Evolutionary conservation across 148 eudicot species (phyloP).

Genomic region (Chenopodium quinoa): DNA sequence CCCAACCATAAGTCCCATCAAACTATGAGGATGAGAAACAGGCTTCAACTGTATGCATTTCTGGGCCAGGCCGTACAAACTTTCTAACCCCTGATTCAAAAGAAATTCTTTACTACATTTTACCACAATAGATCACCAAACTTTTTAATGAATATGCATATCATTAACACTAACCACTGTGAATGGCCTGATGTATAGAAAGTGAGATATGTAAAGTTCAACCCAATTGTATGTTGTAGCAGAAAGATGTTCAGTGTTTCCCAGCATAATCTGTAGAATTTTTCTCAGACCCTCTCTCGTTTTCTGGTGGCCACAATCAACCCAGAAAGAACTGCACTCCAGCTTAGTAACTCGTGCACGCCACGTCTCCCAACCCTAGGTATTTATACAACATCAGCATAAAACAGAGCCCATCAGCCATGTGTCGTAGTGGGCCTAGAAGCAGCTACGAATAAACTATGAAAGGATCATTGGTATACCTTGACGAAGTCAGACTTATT

Average conservation of each 20-base stretch:
- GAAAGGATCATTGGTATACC: slow-evolving; percentile 34
- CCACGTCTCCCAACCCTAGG: slow-evolving; percentile 97
- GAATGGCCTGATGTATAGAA: slow-evolving; percentile 85
- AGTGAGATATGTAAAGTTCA: slow-evolving; percentile 75
- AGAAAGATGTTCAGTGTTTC: slow-evolving; percentile 62
- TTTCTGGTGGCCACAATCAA: slow-evolving; percentile 74
- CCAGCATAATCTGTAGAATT: slow-evolving; percentile 83
- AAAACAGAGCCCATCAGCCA: background rate
- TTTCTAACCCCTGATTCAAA: slow-evolving; percentile 78
- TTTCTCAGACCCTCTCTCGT: slow-evolving; percentile 75
- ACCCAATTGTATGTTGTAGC: slow-evolving; percentile 76
- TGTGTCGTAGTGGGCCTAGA: background rate
- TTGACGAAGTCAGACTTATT: slow-evolving; percentile 79
- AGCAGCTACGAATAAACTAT: background rate
- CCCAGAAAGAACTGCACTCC: slow-evolving; percentile 94
- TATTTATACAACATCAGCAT: slow-evolving; percentile 7
- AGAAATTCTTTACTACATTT: slow-evolving; percentile 15
- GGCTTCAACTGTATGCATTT: slow-evolving; percentile 85
- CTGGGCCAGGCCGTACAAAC: slow-evolving; percentile 80
- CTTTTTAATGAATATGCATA: background rate
- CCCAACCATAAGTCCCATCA: slow-evolving; percentile 69
- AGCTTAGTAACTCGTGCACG: slow-evolving; percentile 78
- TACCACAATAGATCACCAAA: background rate
- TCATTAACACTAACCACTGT: slow-evolving; percentile 87
- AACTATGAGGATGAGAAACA: slow-evolving; percentile 47